Evolutionary conservation across 2,329 filamentous ascomycete genomes (phyloP), one percentile per base, ranked within the genome.

Genomic region (Fusarium dlaminii): DNA sequence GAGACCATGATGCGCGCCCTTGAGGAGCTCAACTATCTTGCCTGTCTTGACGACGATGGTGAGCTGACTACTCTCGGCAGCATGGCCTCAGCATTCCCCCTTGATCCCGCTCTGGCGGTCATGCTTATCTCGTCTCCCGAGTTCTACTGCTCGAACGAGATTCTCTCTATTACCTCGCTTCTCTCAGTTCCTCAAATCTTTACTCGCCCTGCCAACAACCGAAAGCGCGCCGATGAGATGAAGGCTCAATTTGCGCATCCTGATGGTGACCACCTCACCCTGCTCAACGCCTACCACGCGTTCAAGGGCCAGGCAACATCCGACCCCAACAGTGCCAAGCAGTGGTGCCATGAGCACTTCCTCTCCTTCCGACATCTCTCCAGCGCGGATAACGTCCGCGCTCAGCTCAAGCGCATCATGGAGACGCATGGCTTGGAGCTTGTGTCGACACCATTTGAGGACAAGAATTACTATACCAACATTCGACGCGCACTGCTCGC

Each of bases 91-190:
- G 95, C 98, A 75, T 99, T 98, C 80, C 96, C 96, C 40, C 90
- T 99, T 29, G 97, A 99, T 81, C 96, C 96, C 4, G 91, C 95
- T 2, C 87, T 99, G 39, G 96, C 96, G 2, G 97, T 99, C 72
- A 98, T 99, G 96, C 89, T 99, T 66, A 98, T 99, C 82, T 95
- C 93, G 17, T 98, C 95, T 13, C 96, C 96, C 17, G 96, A 99
- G 80, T 99, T 99, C 84, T 97, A 96, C 86, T 99, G 96, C 87
- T 98, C 95, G 51, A 98, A 98, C 83, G 96, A 99, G 86, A 96
- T 99, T 45, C 89, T 99, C 20, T 98, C 96, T 46, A 93, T 99
- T 78, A 98, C 95, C 3, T 93, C 96, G 3, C 90, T 99, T 17
- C 90, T 99, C 27, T 98, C 96, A 0, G 96, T 98, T 17, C 96